A percentile compares a stretch with the other conserved stretches of the same genome.
These are phyloP conservation scores for Maudiozyma turicensis DNA, from an alignment of 805 yeast genomes.

Conservation along the genomic window DNA sequence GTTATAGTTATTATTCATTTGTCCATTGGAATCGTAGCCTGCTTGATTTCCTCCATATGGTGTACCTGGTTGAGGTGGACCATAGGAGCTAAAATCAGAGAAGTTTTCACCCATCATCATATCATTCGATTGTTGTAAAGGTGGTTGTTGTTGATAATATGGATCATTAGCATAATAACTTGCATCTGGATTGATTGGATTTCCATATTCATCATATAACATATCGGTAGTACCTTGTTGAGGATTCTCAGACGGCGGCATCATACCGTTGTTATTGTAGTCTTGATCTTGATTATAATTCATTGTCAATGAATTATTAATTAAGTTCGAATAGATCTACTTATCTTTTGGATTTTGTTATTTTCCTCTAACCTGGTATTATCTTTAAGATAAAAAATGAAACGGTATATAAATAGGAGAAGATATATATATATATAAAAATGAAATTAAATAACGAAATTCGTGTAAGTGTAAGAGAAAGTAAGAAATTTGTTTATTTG, in stretches of 20 bases:
- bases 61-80: conserved; percentile 39
- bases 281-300: conserved; percentile 23
- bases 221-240: neutral
- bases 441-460: too few species aligned
- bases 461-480: too few species aligned
- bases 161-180: conserved; percentile 14
- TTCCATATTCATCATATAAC: conserved; percentile 32
- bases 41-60: neutral
- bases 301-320: conserved; percentile 1
- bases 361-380: too few species aligned
- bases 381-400: too few species aligned
- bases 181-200: conserved; percentile 23
- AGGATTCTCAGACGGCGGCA: neutral
- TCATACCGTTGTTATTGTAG: conserved; percentile 7
- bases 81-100: conserved; percentile 58
- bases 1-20: too few species aligned
- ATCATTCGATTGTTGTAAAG: conserved; percentile 29
- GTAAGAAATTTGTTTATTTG: too few species aligned
- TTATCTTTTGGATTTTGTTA: neutral
- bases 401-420: too few species aligned
- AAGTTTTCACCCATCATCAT: conserved; percentile 47
- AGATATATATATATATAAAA: too few species aligned
- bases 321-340: too few species aligned
- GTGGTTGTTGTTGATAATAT: conserved; percentile 31
- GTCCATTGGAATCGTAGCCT: neutral